Evolutionary conservation across 208 protist genomes (phyloP), one percentile per base, ranked within the genome.

Genomic region (Trypanosoma cruzi): DNA sequence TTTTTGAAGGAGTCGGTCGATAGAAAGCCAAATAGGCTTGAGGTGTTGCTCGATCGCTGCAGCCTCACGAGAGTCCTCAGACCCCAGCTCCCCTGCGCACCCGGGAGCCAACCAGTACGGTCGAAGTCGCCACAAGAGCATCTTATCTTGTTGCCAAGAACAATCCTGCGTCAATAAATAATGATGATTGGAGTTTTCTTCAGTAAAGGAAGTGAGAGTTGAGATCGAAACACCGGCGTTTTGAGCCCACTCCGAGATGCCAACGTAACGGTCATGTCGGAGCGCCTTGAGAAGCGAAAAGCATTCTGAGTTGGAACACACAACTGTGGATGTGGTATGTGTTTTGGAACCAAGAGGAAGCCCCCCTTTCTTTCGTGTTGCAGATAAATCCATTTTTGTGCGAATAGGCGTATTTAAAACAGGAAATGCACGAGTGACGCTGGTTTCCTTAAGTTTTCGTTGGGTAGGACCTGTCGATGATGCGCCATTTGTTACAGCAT

Each of bases 41-140:
- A 95, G 71, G 29, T 78, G 61, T 36, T 36, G n/a, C 13, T 66
- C 64, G 37, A 91, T 28, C 1, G 64, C 61, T 0, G 66, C 54
- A 6, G 50, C 64, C n/a, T 59, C 58, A 10, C 75, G 64, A 14
- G 90, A 73, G 40, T 63, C 62, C 1, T 50, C 53, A 11, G 40
- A 24, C 16, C 63, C 64, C 22, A 81, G 40, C 29, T 93, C 82
- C 20, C 74, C 84, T 24, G 73, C 73, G 55, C 76, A 82, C 46
- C 79, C 73, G 7, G 89, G 89, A 13, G 89, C 70, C 22, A 95
- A 68, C 81, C 81, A 92, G 48, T 86, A 91, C 4, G 89, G 89
- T 3, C 89, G 84, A 55, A 93, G 71, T 11, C 89, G 86, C 32
- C 90, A 71, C 26, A 77, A 32, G 1, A 31, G 2, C 18, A 18